Evolutionary conservation across 352 stramenopile species (phyloP), one percentile per base, ranked within the genome.

Genomic region (Phytopythium cucurbitacearum): DNA sequence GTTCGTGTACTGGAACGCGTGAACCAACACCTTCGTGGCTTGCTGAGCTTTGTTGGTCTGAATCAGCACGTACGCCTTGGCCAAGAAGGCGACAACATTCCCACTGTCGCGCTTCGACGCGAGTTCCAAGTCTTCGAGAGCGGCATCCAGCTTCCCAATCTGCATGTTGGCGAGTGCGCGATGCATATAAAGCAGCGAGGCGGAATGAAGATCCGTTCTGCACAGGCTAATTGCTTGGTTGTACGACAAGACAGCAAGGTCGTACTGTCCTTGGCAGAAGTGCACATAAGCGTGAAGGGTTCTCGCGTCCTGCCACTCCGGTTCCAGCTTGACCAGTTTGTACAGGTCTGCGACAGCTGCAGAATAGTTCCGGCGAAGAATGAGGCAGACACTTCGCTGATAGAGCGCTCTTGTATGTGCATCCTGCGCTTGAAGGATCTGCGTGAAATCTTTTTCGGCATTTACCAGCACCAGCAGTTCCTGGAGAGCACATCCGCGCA

Each of bases 401-500:
- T 78, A 80, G 21, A 71, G 51, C 5, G 66, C 59, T 12, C 57
- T 60, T 32, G 61, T 59, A 37, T 73, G 60, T 0, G 51, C 47
- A 2, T 59, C 45, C 2, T 61, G 41, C 6, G 74, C 32, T 1
- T 38, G 35, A 3, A 80, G 41, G 9, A 69, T 50, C 15, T 46
- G 52, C 0, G 66, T 40, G 46, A 86, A 86, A 41, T 87, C 76
- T 15, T 63, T 67, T 5, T 73, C 50, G 0, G 76, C 71, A 15
- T 57, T 72, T 5, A 62, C 46, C 6, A 87, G 60, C 28, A 71
- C 53, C 38, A 83, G 64, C 7, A 83, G 55, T 48, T 87, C 71
- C 48, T 85, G 73, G 1, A 87, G 52, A 6, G 68, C 65, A 40
- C 67, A 80, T 0, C 76, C 76, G 7, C 76, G 65, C 41, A 80